phyloP scores from a whole-genome alignment of 345 rosid species.

The Noccaea caerulescens region DNA sequence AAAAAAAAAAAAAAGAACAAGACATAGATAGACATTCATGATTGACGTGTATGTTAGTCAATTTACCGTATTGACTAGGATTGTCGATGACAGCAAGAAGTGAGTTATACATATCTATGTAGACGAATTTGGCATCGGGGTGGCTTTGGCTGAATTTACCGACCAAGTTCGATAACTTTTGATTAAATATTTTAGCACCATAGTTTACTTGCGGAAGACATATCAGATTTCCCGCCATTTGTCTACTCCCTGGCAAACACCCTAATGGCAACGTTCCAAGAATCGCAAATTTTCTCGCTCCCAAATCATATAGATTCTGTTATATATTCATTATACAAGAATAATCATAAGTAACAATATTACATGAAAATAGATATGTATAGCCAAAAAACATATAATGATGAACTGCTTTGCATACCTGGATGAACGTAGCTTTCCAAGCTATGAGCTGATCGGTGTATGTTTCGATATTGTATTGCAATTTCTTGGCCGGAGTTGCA shows the following conservation, averaged over 20 bases:
- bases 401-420: constrained; percentile 38
- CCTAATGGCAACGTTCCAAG: constrained; percentile 40
- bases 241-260: constrained; percentile 39
- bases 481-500: constrained; percentile 28
- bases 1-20: not conserved
- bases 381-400: too few species aligned
- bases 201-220: constrained; percentile 24
- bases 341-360: not conserved
- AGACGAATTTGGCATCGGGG: constrained; percentile 24
- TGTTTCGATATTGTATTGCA: constrained; percentile 35
- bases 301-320: constrained; percentile 36
- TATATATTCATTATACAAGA: not conserved
- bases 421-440: constrained; percentile 41
- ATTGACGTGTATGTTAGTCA: not conserved
- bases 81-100: constrained; percentile 24
- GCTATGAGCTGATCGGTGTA: constrained; percentile 52
- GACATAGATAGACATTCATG: not conserved
- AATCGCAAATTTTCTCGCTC: constrained; percentile 39
- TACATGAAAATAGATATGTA: not conserved
- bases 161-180: constrained; percentile 30
- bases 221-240: not conserved
- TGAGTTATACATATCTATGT: constrained; percentile 31
- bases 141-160: constrained; percentile 1
- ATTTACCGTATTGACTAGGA: constrained; percentile 28
- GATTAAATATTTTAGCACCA: constrained; percentile 33